Evolutionary conservation across 1,139 yeast species (phyloP).

Genomic region (Lodderomyces metapsilosis): DNA sequence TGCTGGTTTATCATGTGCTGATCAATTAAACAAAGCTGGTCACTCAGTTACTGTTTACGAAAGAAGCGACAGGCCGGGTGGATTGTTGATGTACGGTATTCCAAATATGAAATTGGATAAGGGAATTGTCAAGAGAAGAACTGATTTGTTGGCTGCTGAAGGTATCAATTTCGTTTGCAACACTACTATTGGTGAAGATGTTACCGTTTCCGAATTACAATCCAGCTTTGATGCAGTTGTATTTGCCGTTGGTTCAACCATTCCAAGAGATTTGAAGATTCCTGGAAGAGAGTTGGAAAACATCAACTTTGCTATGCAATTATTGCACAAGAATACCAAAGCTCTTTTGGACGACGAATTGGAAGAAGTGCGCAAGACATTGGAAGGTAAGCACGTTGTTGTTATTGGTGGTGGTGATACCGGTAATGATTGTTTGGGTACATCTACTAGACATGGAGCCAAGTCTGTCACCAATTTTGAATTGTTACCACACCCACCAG

Average conservation of each 20-base stretch:
- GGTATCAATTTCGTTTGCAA: conserved; percentile 79
- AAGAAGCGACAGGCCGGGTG: conserved; percentile 95
- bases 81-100: conserved; percentile 96
- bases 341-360: conserved; percentile 81
- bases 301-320: conserved; percentile 92
- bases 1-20: conserved; percentile 94
- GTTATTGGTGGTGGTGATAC: conserved; percentile 99
- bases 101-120: conserved; percentile 99
- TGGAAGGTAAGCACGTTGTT: conserved; percentile 86
- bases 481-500: conserved; percentile 89
- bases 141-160: conserved; percentile 86
- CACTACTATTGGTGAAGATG: conserved; percentile 81
- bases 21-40: conserved; percentile 95
- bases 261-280: conserved; percentile 90
- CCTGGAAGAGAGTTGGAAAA: conserved; percentile 91
- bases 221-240: conserved; percentile 75
- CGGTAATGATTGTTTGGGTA: conserved; percentile 98
- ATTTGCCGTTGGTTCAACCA: conserved; percentile 93
- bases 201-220: conserved; percentile 68
- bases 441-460: conserved; percentile 96
- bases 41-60: conserved; percentile 89
- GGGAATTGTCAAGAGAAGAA: conserved; percentile 87
- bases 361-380: conserved; percentile 67
- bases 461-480: conserved; percentile 94
- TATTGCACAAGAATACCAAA: conserved; percentile 85